Conservation (phyloP, 176 grass and related monocot genomes). For the Aegilops longissima region DNA sequence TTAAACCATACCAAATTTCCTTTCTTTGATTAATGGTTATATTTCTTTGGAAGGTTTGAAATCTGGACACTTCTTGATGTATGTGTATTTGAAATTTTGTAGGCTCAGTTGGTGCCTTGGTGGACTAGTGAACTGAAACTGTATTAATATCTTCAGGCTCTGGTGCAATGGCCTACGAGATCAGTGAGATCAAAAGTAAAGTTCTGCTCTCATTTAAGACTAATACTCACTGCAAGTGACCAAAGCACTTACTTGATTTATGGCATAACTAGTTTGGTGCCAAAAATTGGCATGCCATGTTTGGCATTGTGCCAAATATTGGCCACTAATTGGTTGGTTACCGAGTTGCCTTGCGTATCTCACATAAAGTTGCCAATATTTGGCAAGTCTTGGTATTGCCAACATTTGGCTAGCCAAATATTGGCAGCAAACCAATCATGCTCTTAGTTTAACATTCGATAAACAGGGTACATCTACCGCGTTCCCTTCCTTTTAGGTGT, state of each 20-base stretch:
- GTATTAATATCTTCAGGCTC: conserved; percentile 26
- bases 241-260: not conserved
- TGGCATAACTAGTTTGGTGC: no score
- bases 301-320: no score
- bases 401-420: no score
- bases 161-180: conserved; percentile 69
- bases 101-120: conserved; percentile 23
- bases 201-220: conserved; percentile 36
- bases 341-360: no score
- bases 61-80: not conserved
- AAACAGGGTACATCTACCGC: not conserved
- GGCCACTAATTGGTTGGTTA: no score
- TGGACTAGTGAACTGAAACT: conserved; percentile 18
- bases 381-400: no score
- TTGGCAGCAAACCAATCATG: no score
- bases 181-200: conserved; percentile 89
- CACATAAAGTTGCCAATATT: no score
- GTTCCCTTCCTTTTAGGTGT: not conserved
- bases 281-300: no score
- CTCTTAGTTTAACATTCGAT: not conserved
- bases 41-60: conserved; percentile 4
- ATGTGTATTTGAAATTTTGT: not conserved
- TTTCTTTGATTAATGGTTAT: conserved; percentile 7
- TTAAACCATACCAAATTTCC: not conserved
- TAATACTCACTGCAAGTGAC: conserved; percentile 12